These are phyloP conservation scores for Ceratobasidium sp. DNA, from an alignment of 1,284 basidiomycete genomes.

Conservation along the genomic window DNA sequence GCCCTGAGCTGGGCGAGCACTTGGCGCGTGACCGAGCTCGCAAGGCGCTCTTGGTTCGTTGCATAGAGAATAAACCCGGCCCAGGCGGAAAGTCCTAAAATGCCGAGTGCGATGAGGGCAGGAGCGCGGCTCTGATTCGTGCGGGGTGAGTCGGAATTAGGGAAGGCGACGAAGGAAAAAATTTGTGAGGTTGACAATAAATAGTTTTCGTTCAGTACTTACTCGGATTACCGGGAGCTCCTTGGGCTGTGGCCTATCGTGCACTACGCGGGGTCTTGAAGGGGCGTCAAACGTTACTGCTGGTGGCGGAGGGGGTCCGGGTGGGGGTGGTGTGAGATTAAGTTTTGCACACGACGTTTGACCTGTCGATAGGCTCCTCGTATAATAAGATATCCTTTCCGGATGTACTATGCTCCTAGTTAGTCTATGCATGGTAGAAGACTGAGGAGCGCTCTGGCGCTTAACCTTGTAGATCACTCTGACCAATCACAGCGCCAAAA, in stretches of 20 bases:
- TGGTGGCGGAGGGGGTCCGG: slow-evolving; percentile 25
- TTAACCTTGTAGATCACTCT: slow-evolving; percentile 5
- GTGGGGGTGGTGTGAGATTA: slow-evolving; percentile 22
- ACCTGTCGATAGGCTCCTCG: background rate
- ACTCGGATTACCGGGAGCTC: slow-evolving; percentile 44
- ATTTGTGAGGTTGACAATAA: background rate
- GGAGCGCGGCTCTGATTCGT: slow-evolving; percentile 44
- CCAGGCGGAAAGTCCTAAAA: slow-evolving; percentile 47
- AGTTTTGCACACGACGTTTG: slow-evolving; percentile 19
- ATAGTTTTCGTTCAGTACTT: background rate
- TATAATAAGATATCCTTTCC: background rate
- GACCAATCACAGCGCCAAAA: slow-evolving; percentile 33
- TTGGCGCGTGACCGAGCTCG: slow-evolving; percentile 48
- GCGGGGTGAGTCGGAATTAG: background rate
- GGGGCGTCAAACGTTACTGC: slow-evolving; percentile 39
- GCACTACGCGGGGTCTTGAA: slow-evolving; percentile 39
- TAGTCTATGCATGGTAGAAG: background rate
- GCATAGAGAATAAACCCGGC: slow-evolving; percentile 48
- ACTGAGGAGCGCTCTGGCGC: slow-evolving; percentile 11
- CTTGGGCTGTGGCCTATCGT: slow-evolving; percentile 42
- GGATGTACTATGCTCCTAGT: background rate
- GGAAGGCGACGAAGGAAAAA: background rate
- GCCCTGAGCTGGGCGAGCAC: slow-evolving; percentile 45
- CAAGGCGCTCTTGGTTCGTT: slow-evolving; percentile 49
- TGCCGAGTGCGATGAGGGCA: slow-evolving; percentile 45